A percentile compares a stretch with the other conserved stretches of the same genome.
Evolutionary conservation across 1,284 basidiomycete genomes (phyloP).

Genomic region (Ganoderma leucocontextum): DNA sequence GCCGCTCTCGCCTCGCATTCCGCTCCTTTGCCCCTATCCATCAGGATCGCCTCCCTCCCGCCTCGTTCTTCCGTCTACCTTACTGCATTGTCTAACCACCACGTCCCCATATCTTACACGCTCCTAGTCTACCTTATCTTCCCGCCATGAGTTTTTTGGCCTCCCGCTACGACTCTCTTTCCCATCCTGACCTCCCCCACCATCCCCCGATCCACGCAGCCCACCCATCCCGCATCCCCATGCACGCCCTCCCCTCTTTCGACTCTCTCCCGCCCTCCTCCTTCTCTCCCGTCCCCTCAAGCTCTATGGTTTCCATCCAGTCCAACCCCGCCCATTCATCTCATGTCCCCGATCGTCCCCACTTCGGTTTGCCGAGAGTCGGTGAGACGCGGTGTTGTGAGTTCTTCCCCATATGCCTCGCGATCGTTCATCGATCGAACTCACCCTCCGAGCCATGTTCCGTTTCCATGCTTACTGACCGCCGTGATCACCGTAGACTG

Average conservation of each 20-base stretch:
- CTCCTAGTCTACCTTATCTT: constrained; percentile 36
- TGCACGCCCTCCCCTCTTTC: constrained; percentile 47
- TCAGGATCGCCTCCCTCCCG: constrained; percentile 30
- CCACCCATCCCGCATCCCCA: constrained; percentile 33
- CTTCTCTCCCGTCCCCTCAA: constrained; percentile 26
- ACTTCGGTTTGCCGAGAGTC: constrained; percentile 56
- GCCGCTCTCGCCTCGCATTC: constrained; percentile 28
- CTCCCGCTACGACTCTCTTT: constrained; percentile 46
- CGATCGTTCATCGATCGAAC: constrained; percentile 49
- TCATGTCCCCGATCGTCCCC: constrained; percentile 38
- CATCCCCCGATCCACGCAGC: constrained; percentile 30
- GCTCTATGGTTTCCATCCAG: constrained; percentile 29
- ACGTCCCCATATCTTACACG: constrained; percentile 30
- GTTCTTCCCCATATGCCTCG: constrained; percentile 45
- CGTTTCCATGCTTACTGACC: constrained; percentile 35
- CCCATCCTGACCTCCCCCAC: constrained; percentile 42
- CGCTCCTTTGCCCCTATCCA: constrained; percentile 37
- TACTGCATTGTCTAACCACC: constrained; percentile 36
- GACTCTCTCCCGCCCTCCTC: constrained; percentile 38
- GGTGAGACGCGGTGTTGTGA: constrained; percentile 80
- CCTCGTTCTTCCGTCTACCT: constrained; percentile 35
- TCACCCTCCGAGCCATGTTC: constrained; percentile 31
- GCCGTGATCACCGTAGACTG: constrained; percentile 58
- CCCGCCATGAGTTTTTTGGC: constrained; percentile 53
- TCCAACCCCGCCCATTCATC: constrained; percentile 32